Conservation (phyloP, 2,329 filamentous ascomycete species). For the Colletotrichum magnum region DNA sequence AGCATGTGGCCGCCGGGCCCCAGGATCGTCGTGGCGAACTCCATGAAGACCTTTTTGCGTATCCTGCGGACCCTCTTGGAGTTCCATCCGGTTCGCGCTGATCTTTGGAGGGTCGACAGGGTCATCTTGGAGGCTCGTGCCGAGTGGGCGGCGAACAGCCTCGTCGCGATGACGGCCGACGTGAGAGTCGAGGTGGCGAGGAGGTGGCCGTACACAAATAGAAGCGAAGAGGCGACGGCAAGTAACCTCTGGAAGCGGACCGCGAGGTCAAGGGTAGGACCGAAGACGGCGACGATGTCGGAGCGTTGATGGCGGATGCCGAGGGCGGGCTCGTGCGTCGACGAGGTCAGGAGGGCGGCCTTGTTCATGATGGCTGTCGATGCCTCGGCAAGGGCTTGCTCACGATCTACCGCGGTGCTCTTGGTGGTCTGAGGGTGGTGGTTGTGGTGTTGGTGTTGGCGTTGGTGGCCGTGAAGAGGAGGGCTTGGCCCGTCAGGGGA, state of each 20-base stretch:
- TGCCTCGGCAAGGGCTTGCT: conserved; percentile 34
- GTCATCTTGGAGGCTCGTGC: conserved; percentile 46
- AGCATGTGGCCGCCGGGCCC: conserved; percentile 64
- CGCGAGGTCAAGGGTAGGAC: conserved; percentile 52
- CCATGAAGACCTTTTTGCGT: conserved; percentile 64
- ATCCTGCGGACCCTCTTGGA: conserved; percentile 52
- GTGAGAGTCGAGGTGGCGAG: conserved; percentile 48
- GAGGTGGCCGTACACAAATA: conserved; percentile 50
- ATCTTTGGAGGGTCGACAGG: conserved; percentile 34
- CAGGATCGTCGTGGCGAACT: conserved; percentile 66
- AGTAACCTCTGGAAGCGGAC: conserved; percentile 54
- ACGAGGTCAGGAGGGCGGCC: conserved; percentile 55
- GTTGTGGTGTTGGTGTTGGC: not conserved
- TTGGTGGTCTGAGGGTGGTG: not conserved
- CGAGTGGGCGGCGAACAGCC: conserved; percentile 48
- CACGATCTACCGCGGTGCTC: conserved; percentile 31
- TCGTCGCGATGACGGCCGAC: conserved; percentile 47
- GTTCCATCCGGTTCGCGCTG: conserved; percentile 51
- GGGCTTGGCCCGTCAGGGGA: not conserved
- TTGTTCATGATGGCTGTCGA: conserved; percentile 50
- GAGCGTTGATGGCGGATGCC: conserved; percentile 48
- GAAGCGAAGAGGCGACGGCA: conserved; percentile 47
- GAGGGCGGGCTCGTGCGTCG: conserved; percentile 51
- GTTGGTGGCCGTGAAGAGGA: not conserved
- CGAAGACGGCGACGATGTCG: conserved; percentile 50